Evolutionary conservation across 495 filamentous ascomycete species (phyloP).

Genomic region (Aspergillus funiculosus): DNA sequence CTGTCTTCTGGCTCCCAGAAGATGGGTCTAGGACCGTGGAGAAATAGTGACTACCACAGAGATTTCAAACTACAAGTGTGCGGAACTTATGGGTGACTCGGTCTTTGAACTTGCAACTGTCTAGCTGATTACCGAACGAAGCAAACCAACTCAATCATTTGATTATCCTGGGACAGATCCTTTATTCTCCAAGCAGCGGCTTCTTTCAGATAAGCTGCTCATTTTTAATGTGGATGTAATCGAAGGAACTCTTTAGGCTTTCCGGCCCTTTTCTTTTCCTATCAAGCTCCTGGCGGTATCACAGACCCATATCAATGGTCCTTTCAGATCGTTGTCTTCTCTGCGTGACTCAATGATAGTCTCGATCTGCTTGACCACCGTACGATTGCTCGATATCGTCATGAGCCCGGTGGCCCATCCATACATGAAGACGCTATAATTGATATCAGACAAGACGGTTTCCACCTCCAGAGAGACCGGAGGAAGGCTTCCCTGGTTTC

Average conservation of each 20-base stretch:
- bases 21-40: slow-evolving; percentile 30
- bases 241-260: slow-evolving; percentile 20
- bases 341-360: slow-evolving; percentile 41
- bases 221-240: background rate
- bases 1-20: slow-evolving; percentile 81
- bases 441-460: slow-evolving; percentile 53
- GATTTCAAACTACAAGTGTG: background rate
- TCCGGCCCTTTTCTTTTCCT: slow-evolving; percentile 54
- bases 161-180: too few species aligned
- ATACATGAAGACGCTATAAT: slow-evolving; percentile 61
- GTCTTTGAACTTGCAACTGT: too few species aligned
- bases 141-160: too few species aligned
- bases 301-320: slow-evolving; percentile 57
- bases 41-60: slow-evolving; percentile 20
- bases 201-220: too few species aligned
- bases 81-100: background rate
- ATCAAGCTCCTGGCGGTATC: slow-evolving; percentile 59
- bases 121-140: too few species aligned
- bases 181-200: too few species aligned
- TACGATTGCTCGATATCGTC: slow-evolving; percentile 63
- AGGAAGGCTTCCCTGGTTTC: slow-evolving; percentile 30
- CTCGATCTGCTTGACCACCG: slow-evolving; percentile 59
- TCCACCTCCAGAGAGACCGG: slow-evolving; percentile 35
- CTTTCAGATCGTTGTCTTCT: slow-evolving; percentile 37
- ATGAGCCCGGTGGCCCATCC: slow-evolving; percentile 57